Conservation (phyloP, 441 rosid species). For the Pelargonium australe region DNA sequence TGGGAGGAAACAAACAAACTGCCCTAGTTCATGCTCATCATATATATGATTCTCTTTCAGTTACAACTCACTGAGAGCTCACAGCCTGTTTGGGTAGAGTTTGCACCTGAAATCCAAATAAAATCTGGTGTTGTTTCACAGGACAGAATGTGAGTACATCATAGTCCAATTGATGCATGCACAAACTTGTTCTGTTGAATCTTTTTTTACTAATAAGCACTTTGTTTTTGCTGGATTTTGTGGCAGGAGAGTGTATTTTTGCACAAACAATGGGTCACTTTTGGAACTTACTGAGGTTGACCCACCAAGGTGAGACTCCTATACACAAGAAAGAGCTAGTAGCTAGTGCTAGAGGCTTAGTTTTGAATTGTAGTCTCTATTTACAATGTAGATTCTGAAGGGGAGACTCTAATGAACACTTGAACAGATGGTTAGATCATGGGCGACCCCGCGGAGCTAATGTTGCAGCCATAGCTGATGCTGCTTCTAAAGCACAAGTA, state of each 20-base stretch:
- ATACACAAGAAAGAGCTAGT: slow-evolving; percentile 3
- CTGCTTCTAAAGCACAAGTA: slow-evolving; percentile 38
- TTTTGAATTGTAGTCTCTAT: slow-evolving; percentile 22
- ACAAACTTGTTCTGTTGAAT: no score
- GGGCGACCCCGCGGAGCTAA: slow-evolving; percentile 60
- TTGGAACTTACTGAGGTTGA: slow-evolving; percentile 49
- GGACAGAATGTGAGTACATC: slow-evolving; percentile 48
- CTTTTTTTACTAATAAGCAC: not conserved
- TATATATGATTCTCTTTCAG: slow-evolving; percentile 26
- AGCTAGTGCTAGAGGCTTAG: no score
- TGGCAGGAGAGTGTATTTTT: slow-evolving; percentile 55
- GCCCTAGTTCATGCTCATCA: not conserved
- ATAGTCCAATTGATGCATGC: no score
- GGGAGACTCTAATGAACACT: slow-evolving; percentile 23
- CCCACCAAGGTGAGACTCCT: slow-evolving; percentile 44
- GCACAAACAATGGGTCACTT: slow-evolving; percentile 46
- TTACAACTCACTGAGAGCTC: slow-evolving; percentile 49
- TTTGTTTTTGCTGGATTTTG: slow-evolving; percentile 13
- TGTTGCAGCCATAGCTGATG: slow-evolving; percentile 55
- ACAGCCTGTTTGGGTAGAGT: slow-evolving; percentile 55
- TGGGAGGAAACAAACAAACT: not conserved
- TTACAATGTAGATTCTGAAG: slow-evolving; percentile 23
- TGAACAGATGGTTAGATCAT: slow-evolving; percentile 62
- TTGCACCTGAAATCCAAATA: slow-evolving; percentile 33
- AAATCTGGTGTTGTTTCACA: slow-evolving; percentile 50